Conservation (phyloP, 164 flowering plant species). For the Magnolia kwangsiensis region DNA sequence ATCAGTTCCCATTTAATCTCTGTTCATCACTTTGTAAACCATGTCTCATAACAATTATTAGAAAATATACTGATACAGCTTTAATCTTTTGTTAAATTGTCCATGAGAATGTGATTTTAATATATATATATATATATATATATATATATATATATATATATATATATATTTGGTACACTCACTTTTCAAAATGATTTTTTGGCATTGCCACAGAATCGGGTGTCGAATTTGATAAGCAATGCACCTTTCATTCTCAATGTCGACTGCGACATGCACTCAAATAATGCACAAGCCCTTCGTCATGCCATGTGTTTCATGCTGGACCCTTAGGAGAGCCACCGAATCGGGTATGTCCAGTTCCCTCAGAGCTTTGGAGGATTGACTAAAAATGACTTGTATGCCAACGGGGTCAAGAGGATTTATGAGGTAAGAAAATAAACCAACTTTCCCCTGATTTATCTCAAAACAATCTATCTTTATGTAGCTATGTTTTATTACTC, state of each 20-base stretch:
- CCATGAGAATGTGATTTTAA: too few species aligned
- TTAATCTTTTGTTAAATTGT: too few species aligned
- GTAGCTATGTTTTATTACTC: neutral
- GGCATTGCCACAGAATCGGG: conserved; percentile 21
- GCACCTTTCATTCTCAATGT: conserved; percentile 33
- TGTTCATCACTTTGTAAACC: too few species aligned
- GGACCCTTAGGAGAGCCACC: conserved; percentile 22
- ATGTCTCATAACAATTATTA: too few species aligned
- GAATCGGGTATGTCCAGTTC: conserved; percentile 29
- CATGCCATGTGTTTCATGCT: conserved; percentile 28
- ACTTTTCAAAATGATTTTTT: neutral
- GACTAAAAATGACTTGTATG: conserved; percentile 25
- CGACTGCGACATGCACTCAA: conserved; percentile 36
- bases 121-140: too few species aligned
- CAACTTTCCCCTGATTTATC: neutral
- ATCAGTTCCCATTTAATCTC: too few species aligned
- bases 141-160: too few species aligned
- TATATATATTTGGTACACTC: too few species aligned
- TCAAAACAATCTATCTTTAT: too few species aligned
- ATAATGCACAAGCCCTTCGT: conserved; percentile 24
- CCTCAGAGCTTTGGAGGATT: conserved; percentile 30
- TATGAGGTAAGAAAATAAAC: conserved; percentile 18
- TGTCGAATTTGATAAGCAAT: conserved; percentile 29
- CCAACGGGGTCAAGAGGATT: conserved; percentile 28
- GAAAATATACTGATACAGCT: too few species aligned